phyloP scores from a whole-genome alignment of 139 green algal genomes.

The Micractinium conductrix region DNA sequence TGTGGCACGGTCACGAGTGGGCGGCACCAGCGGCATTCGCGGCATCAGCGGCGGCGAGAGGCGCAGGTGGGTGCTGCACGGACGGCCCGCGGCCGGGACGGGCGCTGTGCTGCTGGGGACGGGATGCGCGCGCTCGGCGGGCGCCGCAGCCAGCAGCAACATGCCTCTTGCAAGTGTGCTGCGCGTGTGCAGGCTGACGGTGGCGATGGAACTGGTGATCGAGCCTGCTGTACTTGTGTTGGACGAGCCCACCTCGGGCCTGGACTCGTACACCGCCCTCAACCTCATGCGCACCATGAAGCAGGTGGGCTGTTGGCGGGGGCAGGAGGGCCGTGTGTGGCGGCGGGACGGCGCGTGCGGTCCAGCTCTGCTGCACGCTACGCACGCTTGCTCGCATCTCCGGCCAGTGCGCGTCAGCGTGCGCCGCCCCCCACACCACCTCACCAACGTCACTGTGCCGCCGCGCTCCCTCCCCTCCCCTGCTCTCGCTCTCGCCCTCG shows the following conservation, averaged over 20 bases:
- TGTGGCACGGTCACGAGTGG: slow-evolving; percentile 52
- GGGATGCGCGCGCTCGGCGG: no score
- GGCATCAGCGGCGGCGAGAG: slow-evolving; percentile 73
- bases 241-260: slow-evolving; percentile 67
- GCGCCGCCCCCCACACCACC: no score
- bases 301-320: slow-evolving; percentile 32
- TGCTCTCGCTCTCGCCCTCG: background rate
- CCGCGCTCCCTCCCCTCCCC: background rate
- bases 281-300: slow-evolving; percentile 68
- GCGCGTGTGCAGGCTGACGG: slow-evolving; percentile 52
- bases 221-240: slow-evolving; percentile 54
- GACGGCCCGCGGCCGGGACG: background rate
- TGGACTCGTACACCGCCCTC: slow-evolving; percentile 75
- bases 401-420: no score
- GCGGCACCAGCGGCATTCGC: slow-evolving; percentile 42
- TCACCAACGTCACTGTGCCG: no score
- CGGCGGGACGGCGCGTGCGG: no score
- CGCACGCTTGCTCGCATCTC: no score
- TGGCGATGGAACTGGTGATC: slow-evolving; percentile 83
- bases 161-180: background rate
- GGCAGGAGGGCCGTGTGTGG: background rate
- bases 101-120: background rate
- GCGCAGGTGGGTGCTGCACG: slow-evolving; percentile 26
- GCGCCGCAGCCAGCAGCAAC: no score
- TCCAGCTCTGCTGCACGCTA: no score